A percentile compares a stretch with the other conserved stretches of the same genome.
phyloP scores from a whole-genome alignment of 345 rosid species.

The Aquilaria malaccensis region DNA sequence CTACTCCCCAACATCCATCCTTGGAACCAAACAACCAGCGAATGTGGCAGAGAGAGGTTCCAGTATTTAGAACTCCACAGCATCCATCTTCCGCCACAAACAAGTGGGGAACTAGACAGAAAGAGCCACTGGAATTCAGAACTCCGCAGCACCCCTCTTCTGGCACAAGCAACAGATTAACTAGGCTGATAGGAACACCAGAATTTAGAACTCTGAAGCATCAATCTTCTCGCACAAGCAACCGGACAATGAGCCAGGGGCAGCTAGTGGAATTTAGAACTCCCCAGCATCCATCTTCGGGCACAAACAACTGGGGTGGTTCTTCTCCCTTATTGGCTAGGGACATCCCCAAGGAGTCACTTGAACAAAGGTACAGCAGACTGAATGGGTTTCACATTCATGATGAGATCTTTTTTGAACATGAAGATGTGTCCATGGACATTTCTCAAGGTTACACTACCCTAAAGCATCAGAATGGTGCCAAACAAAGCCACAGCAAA shows the following conservation, averaged over 20 bases:
- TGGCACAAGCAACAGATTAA: too few species aligned
- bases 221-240: too few species aligned
- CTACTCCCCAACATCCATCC: too few species aligned
- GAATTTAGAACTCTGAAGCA: too few species aligned
- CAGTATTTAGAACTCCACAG: slow-evolving; percentile 50
- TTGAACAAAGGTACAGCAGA: slow-evolving; percentile 38
- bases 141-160: too few species aligned
- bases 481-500: slow-evolving; percentile 10
- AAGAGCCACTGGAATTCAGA: too few species aligned
- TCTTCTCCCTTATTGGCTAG: slow-evolving; percentile 54
- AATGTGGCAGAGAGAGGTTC: slow-evolving; percentile 25
- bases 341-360: slow-evolving; percentile 43
- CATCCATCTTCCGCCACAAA: slow-evolving; percentile 26
- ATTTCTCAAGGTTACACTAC: slow-evolving; percentile 3
- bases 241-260: slow-evolving; percentile 18
- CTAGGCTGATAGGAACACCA: too few species aligned
- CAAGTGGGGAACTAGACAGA: too few species aligned
- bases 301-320: slow-evolving; percentile 55
- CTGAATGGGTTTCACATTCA: slow-evolving; percentile 23
- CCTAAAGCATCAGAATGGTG: slow-evolving; percentile 8
- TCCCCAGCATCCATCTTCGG: slow-evolving; percentile 47
- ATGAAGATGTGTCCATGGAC: not conserved
- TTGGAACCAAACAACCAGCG: not conserved
- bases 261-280: slow-evolving; percentile 34
- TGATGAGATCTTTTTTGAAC: slow-evolving; percentile 27